A percentile compares a stretch with the other conserved stretches of the same genome.
These are phyloP conservation scores for Aureobasidium namibiae DNA, from an alignment of 2,329 filamentous ascomycete species.

Conservation along the genomic window DNA sequence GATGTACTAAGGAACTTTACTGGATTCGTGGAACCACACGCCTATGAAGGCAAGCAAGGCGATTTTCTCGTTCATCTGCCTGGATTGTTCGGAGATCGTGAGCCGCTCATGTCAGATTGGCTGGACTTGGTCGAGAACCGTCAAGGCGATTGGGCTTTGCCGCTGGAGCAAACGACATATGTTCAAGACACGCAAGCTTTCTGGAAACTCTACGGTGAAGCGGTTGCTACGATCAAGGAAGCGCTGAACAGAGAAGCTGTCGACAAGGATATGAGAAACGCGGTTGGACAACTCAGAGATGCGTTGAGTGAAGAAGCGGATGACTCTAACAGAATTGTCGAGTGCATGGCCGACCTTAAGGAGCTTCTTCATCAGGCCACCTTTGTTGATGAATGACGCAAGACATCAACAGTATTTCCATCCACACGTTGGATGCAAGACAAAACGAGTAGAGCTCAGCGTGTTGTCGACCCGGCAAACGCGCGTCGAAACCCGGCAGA, in stretches of 20 bases:
- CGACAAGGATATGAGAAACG: neutral
- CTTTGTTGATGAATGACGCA: neutral
- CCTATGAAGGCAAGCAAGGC: conserved; percentile 8
- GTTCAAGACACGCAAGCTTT: conserved; percentile 14
- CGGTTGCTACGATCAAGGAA: conserved; percentile 14
- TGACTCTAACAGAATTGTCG: neutral
- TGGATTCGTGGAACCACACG: neutral
- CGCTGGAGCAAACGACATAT: conserved; percentile 14
- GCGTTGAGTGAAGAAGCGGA: conserved; percentile 3
- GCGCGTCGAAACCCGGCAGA: too few relatives aligned
- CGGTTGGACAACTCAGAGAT: neutral
- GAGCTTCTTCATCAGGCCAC: neutral
- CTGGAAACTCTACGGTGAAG: conserved; percentile 21
- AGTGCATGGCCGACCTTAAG: neutral
- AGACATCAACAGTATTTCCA: neutral
- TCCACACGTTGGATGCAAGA: neutral
- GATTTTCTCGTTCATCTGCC: conserved; percentile 17
- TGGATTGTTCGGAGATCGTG: conserved; percentile 14
- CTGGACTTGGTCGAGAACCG: conserved; percentile 9
- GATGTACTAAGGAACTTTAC: conserved; percentile 24
- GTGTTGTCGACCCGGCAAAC: neutral
- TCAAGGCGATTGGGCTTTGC: conserved; percentile 4
- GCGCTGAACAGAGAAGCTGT: neutral
- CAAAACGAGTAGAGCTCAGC: neutral
- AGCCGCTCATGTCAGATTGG: conserved; percentile 15